These are phyloP conservation scores for Ceratocystis huliohia DNA, from an alignment of 2,329 filamentous ascomycete genomes.

Conservation along the genomic window DNA sequence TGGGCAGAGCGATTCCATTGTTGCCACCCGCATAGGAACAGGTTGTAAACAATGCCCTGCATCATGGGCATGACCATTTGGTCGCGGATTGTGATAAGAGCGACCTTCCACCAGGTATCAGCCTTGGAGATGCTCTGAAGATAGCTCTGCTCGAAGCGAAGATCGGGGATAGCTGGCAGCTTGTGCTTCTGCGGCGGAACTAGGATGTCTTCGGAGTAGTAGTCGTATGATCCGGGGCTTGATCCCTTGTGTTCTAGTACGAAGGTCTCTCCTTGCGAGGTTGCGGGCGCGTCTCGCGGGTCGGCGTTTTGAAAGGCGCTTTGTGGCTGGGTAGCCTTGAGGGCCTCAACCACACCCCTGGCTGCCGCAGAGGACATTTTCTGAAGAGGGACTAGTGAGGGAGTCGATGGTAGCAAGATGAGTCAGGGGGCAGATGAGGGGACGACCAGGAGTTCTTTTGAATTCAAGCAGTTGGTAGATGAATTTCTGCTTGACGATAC, in stretches of 20 bases:
- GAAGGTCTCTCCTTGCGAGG: constrained; percentile 15
- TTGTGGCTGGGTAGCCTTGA: constrained; percentile 21
- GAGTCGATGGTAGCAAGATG: not conserved
- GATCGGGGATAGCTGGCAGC: constrained; percentile 62
- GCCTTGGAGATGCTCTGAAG: constrained; percentile 74
- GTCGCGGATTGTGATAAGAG: constrained; percentile 75
- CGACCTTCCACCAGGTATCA: constrained; percentile 65
- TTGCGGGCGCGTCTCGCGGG: constrained; percentile 19
- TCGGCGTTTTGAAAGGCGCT: constrained; percentile 18
- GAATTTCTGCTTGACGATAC: not conserved
- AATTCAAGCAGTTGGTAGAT: not conserved
- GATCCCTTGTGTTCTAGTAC: constrained; percentile 15
- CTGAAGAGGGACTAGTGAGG: not conserved
- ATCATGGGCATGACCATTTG: constrained; percentile 81
- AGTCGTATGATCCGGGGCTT: constrained; percentile 38
- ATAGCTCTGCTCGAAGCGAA: constrained; percentile 97
- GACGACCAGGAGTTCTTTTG: not conserved
- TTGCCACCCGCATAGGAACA: constrained; percentile 76
- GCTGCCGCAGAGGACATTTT: constrained; percentile 15
- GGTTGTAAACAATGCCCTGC: constrained; percentile 81
- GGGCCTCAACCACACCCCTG: constrained; percentile 19
- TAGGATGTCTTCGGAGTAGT: constrained; percentile 57
- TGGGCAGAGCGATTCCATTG: constrained; percentile 72
- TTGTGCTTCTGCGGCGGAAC: constrained; percentile 38
- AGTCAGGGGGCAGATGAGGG: not conserved